Base-by-base conservation (phyloP, 2,329 filamentous ascomycete genomes). In the Alternaria sp. region DNA sequence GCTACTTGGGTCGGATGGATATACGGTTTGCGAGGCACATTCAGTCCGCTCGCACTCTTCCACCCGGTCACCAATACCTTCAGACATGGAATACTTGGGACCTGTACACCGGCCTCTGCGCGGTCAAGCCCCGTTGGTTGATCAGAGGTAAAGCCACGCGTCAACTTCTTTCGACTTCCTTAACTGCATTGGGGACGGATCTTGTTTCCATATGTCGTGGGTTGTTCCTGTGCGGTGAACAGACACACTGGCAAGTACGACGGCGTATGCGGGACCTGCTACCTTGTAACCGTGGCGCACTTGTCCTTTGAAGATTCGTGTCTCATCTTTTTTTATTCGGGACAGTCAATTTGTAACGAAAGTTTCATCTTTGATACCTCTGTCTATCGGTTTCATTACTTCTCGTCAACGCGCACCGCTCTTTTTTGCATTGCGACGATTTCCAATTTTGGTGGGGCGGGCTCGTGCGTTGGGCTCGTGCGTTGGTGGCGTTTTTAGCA, bases 101-200 rank as follows among this genome's bases (percentile, higher is more conserved):
- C 29, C 57, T 29, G 55, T 63, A 56, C 60, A 37, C 28, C 56
- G 52, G 54, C 44, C 52, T 23, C 55, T 57, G 42, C 49, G 51
- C 53, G 60, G 29, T 48, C 63, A 64, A 34, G 40, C 31, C 24
- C 40, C 58, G 34, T 41, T 65, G 52, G 42, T 51, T 41, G 55
- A 53, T 39, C 53, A 56, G 23, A 68, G 61, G 67, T 68, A 58
- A 64, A 62, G 23, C 14, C n/a, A n/a, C 11, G 10, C 13, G 6
- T 24, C 8, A 14, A 17, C 17, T n/a, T 46, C 29, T 34, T 11
- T 29, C 9, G 21, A 6, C 13, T 24, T 36, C 23, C n/a, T 42
- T 5, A 5, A 28, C 9, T 42, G 8, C 44, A 9, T 1, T 17
- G 5, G 10, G 17, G 23, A 36, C n/a, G 8, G 17, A 17, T 52